Base-by-base conservation (phyloP, 768 basidiomycete species). In the Trametes gibbosa region DNA sequence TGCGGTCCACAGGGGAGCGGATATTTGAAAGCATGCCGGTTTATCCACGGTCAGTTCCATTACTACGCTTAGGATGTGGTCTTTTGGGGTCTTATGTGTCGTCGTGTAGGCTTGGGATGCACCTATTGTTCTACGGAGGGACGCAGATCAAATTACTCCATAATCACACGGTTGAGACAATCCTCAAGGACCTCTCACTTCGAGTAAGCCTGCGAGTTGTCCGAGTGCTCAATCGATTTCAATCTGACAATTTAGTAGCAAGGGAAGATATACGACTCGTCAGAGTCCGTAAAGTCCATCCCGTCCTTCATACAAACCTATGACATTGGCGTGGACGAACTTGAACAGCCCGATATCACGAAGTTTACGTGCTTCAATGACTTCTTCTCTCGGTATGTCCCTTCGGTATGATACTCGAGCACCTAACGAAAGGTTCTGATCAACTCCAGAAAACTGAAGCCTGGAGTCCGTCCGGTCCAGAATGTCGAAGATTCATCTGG, bases 341-440 rank as follows among this genome's bases (percentile, higher is more conserved):
- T 93, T 19, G 73, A 85, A 14, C 69, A 87, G 29, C 81, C 85
- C 1, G 85, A 92, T 68, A 70, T 86, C 48, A 70, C 69, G 1
- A 77, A 81, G 43, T 92, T 92, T 69, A 72, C 72, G 65, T 83
- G 74, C 13, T 90, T 94, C 78, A 94, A 93, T 72, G 78, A 85
- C 6, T 92, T 94, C 77, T 94, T 94, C 76, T 80, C 68, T 46
- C 76, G 87, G 78, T 76, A 8, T n/a, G 54, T 60, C 12, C 27
- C 24, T 10, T n/a, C 49, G 17, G 14, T n/a, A 16, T 51, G 5
- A 29, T n/a, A 32, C 41, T 25, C 19, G 17, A 27, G 16, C n/a
- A 7, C 46, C 6, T 27, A 14, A 21, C 14, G 13, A 13, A 10
- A 17, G 5, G 12, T 14, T 8, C 10, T 23, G 37, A 37, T 21